Conservation (phyloP, 768 basidiomycete genomes). For the Auriculariales sp. region DNA sequence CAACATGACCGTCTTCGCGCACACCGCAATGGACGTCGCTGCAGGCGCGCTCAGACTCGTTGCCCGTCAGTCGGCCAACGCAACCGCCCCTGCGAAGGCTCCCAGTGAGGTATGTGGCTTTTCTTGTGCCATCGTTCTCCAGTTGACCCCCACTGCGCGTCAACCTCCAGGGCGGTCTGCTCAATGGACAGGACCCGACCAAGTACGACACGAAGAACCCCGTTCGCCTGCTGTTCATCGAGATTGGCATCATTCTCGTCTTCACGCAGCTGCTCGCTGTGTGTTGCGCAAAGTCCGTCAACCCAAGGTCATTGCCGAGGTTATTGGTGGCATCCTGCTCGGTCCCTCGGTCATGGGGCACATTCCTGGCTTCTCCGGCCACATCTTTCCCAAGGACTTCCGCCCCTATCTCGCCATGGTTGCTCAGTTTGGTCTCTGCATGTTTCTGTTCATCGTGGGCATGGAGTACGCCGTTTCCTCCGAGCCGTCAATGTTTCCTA, state of each 20-base stretch:
- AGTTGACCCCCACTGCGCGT: neutral
- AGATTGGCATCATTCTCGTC: slow-evolving; percentile 71
- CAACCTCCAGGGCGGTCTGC: slow-evolving; percentile 46
- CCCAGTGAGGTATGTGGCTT: neutral
- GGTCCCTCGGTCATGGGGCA: slow-evolving; percentile 62
- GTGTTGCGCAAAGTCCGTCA: slow-evolving; percentile 62
- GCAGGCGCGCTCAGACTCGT: neutral
- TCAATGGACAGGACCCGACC: slow-evolving; percentile 63
- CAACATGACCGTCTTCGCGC: neutral
- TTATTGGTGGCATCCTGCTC: slow-evolving; percentile 82
- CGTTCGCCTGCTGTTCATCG: slow-evolving; percentile 61
- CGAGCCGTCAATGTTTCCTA: neutral
- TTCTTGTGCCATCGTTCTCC: neutral
- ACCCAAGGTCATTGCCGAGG: slow-evolving; percentile 73
- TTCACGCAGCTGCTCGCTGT: slow-evolving; percentile 68
- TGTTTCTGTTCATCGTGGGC: slow-evolving; percentile 88
- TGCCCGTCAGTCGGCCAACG: neutral
- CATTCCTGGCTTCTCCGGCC: slow-evolving; percentile 77
- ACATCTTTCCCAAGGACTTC: slow-evolving; percentile 66
- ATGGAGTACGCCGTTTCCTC: slow-evolving; percentile 32
- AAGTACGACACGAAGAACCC: slow-evolving; percentile 53
- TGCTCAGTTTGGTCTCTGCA: slow-evolving; percentile 76
- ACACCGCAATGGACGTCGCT: neutral
- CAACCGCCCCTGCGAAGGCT: neutral
- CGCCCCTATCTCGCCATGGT: slow-evolving; percentile 69